These are phyloP conservation scores for Coemansia biformis DNA, from an alignment of 192 early-diverging fungal genomes.

Conservation along the genomic window DNA sequence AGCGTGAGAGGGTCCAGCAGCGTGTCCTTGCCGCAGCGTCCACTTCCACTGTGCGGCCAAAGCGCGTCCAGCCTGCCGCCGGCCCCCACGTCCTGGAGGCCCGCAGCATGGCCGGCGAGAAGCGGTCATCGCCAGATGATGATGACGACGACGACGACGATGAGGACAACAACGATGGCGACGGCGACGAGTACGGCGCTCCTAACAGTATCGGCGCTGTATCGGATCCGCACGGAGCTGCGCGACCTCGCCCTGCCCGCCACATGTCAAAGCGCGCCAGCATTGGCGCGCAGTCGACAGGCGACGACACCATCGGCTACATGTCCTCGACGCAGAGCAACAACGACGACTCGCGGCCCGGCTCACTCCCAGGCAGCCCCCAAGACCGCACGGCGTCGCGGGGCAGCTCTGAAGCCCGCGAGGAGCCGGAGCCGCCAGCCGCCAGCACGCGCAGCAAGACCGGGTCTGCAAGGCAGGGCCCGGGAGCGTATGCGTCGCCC, in stretches of 20 bases:
- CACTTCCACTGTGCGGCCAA: no score
- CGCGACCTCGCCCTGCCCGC: constrained; percentile 2
- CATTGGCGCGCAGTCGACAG: constrained; percentile 27
- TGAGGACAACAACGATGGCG: constrained; percentile 4
- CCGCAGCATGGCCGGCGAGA: constrained; percentile 21
- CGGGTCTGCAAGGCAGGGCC: constrained; percentile 2
- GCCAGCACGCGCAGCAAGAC: constrained; percentile 21
- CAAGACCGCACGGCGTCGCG: neutral
- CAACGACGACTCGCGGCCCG: constrained; percentile 10
- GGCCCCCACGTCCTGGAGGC: neutral
- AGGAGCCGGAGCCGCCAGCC: constrained; percentile 5
- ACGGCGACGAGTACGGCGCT: neutral
- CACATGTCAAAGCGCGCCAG: constrained; percentile 15
- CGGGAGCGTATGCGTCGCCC: constrained; percentile 9
- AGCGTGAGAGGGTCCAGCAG: constrained; percentile 3
- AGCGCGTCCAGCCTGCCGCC: neutral
- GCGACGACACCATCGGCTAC: constrained; percentile 49
- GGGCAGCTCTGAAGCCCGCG: neutral
- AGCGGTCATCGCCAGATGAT: constrained; percentile 30
- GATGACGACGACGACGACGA: constrained; percentile 18
- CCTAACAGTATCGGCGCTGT: no score
- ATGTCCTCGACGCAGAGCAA: constrained; percentile 50
- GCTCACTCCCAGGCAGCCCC: constrained; percentile 19
- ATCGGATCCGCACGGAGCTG: no score
- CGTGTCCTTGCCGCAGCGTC: no score